phyloP scores from a whole-genome alignment of 257 asterid species.

The Galeopsis tetrahit region DNA sequence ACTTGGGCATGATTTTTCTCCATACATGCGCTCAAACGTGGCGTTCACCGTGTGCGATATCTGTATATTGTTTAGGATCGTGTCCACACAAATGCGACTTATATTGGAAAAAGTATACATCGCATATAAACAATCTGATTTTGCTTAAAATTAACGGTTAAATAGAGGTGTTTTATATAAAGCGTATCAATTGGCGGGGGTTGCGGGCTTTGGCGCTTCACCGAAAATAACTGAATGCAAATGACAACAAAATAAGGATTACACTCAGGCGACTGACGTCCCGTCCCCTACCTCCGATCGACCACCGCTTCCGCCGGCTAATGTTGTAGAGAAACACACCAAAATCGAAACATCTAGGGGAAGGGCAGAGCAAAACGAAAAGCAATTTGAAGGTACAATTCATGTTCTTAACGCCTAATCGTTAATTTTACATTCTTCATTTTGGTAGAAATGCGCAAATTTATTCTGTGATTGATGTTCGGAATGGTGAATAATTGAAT shows the following conservation, averaged over 20 bases:
- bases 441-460: not conserved
- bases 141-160: no score
- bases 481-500: constrained; percentile 1
- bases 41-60: no score
- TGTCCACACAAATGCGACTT: no score
- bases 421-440: not conserved
- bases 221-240: constrained; percentile 20
- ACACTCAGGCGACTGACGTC: constrained; percentile 22
- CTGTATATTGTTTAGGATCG: no score
- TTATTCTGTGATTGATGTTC: constrained; percentile 1
- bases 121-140: no score
- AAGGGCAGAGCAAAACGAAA: not conserved
- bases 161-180: not conserved
- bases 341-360: not conserved
- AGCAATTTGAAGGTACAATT: constrained; percentile 10
- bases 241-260: constrained; percentile 1
- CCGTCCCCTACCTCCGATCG: not conserved
- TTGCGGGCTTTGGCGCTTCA: constrained; percentile 36
- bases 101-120: no score
- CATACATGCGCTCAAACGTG: no score
- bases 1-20: no score
- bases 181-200: constrained; percentile 19
- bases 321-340: not conserved
- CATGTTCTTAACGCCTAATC: not conserved
- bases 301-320: constrained; percentile 4